Base-by-base conservation (phyloP, 306 rosid genomes). In the Prunus dulcis region DNA sequence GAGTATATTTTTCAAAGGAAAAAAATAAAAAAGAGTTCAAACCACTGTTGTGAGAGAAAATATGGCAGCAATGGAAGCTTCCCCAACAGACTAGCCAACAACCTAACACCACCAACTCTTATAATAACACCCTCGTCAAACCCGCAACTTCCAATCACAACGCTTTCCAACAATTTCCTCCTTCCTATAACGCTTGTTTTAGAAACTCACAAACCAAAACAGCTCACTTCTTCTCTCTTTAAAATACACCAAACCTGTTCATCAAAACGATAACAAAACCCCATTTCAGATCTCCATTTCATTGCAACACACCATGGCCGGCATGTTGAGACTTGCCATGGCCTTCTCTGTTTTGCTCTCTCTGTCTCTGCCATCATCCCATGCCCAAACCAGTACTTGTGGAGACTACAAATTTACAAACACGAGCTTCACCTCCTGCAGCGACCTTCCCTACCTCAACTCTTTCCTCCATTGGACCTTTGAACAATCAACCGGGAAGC, bases 381-480 rank as follows among this genome's bases (percentile, higher is more conserved):
- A 45, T 1, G 90, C 96, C 57, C 96, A 92, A 66, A 72, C 64
- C 18, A 12, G 3, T 12, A 34, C 45, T 41, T 63, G 67, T 41
- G 3, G 13, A 17, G 30, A 4, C 75, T 79, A 87, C 23, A 19
- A 25, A 45, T 88, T 92, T 68, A 8, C 69, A 0, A 25, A 3
- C 87, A 9, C 28, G 62, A 6, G 0, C 4, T 90, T 74, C 82
- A 0, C 27, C 1, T 5, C 72, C 2, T 93, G 97, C 71, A 56
- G 69, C 18, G 89, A 82, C 74, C 87, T 93, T 12, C 84, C 98
- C 0, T 63, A 63, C 4, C 63, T 86, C 41, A 75, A 67, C 72
- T 82, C 98, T 45, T 88, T 79, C 80, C 86, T 93, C 38, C 89
- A 93, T 57, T 91, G 95, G 98, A 87, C 56, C 32, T 85, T 64